Base-by-base conservation (phyloP, 2,329 filamentous ascomycete genomes). In the Zymoseptoria tritici region DNA sequence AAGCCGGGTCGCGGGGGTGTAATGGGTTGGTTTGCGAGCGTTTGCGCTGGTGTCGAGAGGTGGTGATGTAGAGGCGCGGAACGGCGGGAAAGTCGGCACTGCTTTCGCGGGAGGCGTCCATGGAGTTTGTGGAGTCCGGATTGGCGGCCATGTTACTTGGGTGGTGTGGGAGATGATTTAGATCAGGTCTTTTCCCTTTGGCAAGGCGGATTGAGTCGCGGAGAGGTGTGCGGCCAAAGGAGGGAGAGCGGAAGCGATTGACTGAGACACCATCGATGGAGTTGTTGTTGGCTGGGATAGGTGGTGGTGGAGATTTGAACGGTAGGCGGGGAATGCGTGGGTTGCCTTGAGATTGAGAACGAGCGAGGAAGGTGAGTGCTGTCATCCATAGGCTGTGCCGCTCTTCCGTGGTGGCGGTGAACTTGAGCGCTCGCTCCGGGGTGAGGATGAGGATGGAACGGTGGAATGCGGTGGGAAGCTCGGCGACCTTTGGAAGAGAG, bases 361-460 rank as follows among this genome's bases (percentile, higher is more conserved):
- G 91, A 11, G 93, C 92, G 31, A 99, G 81, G 83, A 97, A 99
- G 0, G 92, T 96, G 20, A 99, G 80, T 0, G 94, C 91, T 20
- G 91, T 97, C 60, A 99, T 79, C 94, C 94, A 99, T 54, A 97
- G 78, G 70, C 95, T 96, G 74, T 99, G 94, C 16, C 94, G 86
- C 66, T 97, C 94, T 36, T 87, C 79, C 21, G 85, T 88, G 16
- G 83, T 79, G 0, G 94, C 90, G 0, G 94, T 99, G 73, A 99
- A 97, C 72, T 99, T 99, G 59, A 99, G 81, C 1, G 94, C 94
- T 67, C 94, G 85, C 68, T 96, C 88, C 0, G 94, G 93, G 4
- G 94, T 99, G 55, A 99, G 76, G 65, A 99, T 96, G 54, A 99
- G 78, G 67, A 99, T 97, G 0, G 94, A 97, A 56, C 94, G 87